Conservation (phyloP, 768 basidiomycete genomes). For the Hysterangium stoloniferum region DNA sequence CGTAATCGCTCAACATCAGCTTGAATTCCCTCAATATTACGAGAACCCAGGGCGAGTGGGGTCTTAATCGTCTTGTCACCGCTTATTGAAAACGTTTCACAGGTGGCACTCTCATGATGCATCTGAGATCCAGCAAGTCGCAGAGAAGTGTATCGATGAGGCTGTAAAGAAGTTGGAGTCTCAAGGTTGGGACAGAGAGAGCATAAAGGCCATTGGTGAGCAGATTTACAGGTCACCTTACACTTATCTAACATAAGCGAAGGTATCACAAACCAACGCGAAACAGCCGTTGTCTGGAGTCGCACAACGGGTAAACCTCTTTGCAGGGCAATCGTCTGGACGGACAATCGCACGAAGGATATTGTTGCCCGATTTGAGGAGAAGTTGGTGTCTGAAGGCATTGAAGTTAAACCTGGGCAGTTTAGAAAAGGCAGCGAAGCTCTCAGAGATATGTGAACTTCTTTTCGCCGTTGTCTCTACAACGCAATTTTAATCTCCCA, state of each 20-base stretch:
- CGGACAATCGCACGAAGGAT: slow-evolving; percentile 86
- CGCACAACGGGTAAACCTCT: slow-evolving; percentile 82
- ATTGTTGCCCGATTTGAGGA: slow-evolving; percentile 74
- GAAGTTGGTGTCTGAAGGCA: slow-evolving; percentile 62
- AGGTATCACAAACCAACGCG: slow-evolving; percentile 97
- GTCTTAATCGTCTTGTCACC: background rate
- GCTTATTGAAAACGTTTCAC: slow-evolving; percentile 7
- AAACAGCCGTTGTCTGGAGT: slow-evolving; percentile 93
- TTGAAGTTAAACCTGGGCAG: slow-evolving; percentile 58
- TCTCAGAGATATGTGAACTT: slow-evolving; percentile 58
- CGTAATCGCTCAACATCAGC: slow-evolving; percentile 82
- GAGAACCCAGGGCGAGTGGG: slow-evolving; percentile 70
- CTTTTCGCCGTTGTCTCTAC: background rate
- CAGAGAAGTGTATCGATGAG: slow-evolving; percentile 66
- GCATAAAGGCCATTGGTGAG: slow-evolving; percentile 89
- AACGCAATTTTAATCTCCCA: slow-evolving; percentile 15
- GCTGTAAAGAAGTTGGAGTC: slow-evolving; percentile 64
- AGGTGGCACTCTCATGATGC: slow-evolving; percentile 98
- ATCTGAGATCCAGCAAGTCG: slow-evolving; percentile 67
- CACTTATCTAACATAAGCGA: slow-evolving; percentile 18
- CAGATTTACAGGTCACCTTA: slow-evolving; percentile 15
- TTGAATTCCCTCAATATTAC: slow-evolving; percentile 92
- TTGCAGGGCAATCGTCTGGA: slow-evolving; percentile 91
- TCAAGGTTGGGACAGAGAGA: slow-evolving; percentile 68
- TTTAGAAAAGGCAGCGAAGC: slow-evolving; percentile 65